Conservation (phyloP, 2,329 filamentous ascomycete species). For the Exophiala alcalophila region DNA sequence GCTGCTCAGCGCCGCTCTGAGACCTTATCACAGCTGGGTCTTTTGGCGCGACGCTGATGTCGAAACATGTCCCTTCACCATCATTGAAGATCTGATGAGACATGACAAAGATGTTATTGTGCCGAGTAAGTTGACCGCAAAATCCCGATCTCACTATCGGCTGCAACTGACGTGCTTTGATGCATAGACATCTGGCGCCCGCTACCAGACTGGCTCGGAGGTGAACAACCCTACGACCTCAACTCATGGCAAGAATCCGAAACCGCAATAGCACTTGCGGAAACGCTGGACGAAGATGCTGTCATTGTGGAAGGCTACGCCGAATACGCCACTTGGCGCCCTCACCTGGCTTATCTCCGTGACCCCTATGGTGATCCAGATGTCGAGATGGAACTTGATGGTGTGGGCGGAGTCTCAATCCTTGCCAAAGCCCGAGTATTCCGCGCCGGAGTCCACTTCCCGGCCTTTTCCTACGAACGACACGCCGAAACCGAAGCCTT, state of each 20-base stretch:
- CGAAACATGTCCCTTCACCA: slow-evolving; percentile 93
- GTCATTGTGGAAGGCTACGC: slow-evolving; percentile 99
- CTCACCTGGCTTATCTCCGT: slow-evolving; percentile 91
- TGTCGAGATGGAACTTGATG: slow-evolving; percentile 99
- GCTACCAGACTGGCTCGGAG: slow-evolving; percentile 97
- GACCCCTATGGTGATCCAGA: slow-evolving; percentile 97
- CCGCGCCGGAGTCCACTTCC: slow-evolving; percentile 91
- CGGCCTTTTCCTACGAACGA: slow-evolving; percentile 97
- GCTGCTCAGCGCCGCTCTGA: slow-evolving; percentile 86
- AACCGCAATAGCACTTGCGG: slow-evolving; percentile 86
- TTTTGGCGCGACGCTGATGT: slow-evolving; percentile 99
- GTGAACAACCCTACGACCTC: slow-evolving; percentile 95
- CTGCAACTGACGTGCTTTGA: too few species aligned
- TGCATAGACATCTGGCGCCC: slow-evolving; percentile 90
- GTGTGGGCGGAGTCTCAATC: slow-evolving; percentile 88
- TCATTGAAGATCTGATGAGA: slow-evolving; percentile 95
- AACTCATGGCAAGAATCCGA: slow-evolving; percentile 99
- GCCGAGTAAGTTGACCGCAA: slow-evolving; percentile 70
- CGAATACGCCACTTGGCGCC: slow-evolving; percentile 97
- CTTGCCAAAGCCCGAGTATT: slow-evolving; percentile 95
- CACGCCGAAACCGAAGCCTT: slow-evolving; percentile 98
- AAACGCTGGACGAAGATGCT: slow-evolving; percentile 93
- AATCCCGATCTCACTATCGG: slow-evolving; percentile 1
- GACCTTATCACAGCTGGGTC: slow-evolving; percentile 97
- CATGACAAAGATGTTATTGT: slow-evolving; percentile 99